A percentile compares a stretch with the other conserved stretches of the same genome.
These are phyloP conservation scores for Penicillium soppii DNA, from an alignment of 495 filamentous ascomycete species.

Conservation along the genomic window DNA sequence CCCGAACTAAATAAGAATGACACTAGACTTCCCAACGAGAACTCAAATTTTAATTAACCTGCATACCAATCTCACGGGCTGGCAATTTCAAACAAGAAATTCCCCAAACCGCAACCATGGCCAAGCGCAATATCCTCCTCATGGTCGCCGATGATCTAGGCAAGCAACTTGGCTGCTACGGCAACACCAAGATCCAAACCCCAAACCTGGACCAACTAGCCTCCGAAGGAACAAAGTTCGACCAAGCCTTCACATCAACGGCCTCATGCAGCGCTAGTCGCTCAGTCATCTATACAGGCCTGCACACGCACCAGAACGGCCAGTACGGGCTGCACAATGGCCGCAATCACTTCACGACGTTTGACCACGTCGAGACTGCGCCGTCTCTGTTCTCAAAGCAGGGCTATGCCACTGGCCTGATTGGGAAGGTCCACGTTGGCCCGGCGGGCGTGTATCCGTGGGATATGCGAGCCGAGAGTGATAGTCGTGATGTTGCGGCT, in stretches of 20 bases:
- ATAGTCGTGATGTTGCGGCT: constrained; percentile 29
- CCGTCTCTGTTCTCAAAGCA: constrained; percentile 33
- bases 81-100: neutral
- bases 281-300: constrained; percentile 44
- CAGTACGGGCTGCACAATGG: constrained; percentile 41
- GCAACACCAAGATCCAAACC: constrained; percentile 29
- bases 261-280: constrained; percentile 46
- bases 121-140: constrained; percentile 36
- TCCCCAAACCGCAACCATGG: constrained; percentile 3
- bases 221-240: constrained; percentile 31
- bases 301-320: constrained; percentile 48
- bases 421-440: constrained; percentile 50
- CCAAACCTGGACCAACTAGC: constrained; percentile 43
- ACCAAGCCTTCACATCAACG: constrained; percentile 43
- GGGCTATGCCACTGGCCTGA: constrained; percentile 42
- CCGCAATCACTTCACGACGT: constrained; percentile 41
- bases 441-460: constrained; percentile 39
- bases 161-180: constrained; percentile 40
- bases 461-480: constrained; percentile 37
- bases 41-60: neutral
- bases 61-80: neutral
- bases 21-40: neutral
- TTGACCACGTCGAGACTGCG: constrained; percentile 39
- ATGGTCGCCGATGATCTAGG: constrained; percentile 46
- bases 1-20: constrained; percentile 1